Conservation (phyloP, 2,329 filamentous ascomycete genomes). For the Pseudogymnoascus sp. region DNA sequence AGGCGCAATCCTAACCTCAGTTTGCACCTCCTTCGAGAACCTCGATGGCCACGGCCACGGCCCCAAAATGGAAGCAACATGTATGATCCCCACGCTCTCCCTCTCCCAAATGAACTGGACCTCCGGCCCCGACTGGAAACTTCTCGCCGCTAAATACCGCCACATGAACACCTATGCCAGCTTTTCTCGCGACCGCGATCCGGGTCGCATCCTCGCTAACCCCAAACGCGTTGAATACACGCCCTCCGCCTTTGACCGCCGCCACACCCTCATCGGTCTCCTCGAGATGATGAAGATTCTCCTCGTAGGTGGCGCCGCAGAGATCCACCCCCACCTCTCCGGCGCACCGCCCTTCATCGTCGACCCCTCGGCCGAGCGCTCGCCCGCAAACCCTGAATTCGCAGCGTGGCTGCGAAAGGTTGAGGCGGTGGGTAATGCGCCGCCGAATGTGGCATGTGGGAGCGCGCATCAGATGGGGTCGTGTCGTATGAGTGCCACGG, state of each 20-base stretch:
- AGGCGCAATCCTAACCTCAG: constrained; percentile 66
- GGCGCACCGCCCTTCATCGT: constrained; percentile 53
- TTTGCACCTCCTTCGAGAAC: constrained; percentile 71
- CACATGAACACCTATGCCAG: constrained; percentile 66
- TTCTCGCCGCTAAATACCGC: constrained; percentile 57
- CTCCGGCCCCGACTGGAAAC: constrained; percentile 63
- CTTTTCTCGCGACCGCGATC: constrained; percentile 66
- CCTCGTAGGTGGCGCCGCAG: constrained; percentile 69
- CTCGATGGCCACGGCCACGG: constrained; percentile 75
- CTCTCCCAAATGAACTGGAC: constrained; percentile 58
- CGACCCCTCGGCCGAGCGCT: not conserved
- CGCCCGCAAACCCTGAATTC: constrained; percentile 44
- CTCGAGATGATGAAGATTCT: constrained; percentile 66
- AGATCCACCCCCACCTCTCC: constrained; percentile 61
- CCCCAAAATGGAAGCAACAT: constrained; percentile 66
- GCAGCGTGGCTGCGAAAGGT: constrained; percentile 50
- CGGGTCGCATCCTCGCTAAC: constrained; percentile 63
- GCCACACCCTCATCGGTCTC: constrained; percentile 62
- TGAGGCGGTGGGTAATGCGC: constrained; percentile 39
- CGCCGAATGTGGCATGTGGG: constrained; percentile 47
- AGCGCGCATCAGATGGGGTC: constrained; percentile 80
- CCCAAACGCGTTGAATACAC: constrained; percentile 59
- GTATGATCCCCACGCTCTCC: constrained; percentile 62
- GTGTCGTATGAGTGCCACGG: constrained; percentile 55
- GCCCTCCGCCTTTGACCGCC: constrained; percentile 61